phyloP scores from a whole-genome alignment of 306 rosid species.

The Gynostemma pentaphyllum region DNA sequence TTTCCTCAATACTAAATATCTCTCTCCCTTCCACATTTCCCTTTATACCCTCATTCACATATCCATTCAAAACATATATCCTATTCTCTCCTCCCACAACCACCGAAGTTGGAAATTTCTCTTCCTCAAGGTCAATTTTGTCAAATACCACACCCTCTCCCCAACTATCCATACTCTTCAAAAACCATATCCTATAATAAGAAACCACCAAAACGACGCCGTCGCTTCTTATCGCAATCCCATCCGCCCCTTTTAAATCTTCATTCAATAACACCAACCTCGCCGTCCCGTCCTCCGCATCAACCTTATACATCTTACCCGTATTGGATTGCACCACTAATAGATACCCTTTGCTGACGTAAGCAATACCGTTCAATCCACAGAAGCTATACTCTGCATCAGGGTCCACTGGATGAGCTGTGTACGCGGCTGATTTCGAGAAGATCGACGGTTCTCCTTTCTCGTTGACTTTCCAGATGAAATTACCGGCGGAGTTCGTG shows the following conservation, averaged over 20 bases:
- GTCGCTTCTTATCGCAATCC: constrained; percentile 37
- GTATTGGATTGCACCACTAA: constrained; percentile 69
- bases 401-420: constrained; percentile 24
- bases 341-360: constrained; percentile 60
- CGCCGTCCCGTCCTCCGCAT: constrained; percentile 45
- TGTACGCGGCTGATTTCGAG: constrained; percentile 42
- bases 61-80: constrained; percentile 54
- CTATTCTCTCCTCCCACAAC: constrained; percentile 32
- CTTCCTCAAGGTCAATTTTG: constrained; percentile 41
- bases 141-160: constrained; percentile 43
- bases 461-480: constrained; percentile 62
- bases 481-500: constrained; percentile 51
- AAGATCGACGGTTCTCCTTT: constrained; percentile 49
- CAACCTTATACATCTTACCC: constrained; percentile 72
- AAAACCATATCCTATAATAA: constrained; percentile 31
- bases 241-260: constrained; percentile 44
- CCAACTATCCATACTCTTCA: constrained; percentile 67
- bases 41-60: constrained; percentile 28
- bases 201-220: constrained; percentile 75
- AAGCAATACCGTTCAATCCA: constrained; percentile 66
- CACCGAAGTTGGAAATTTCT: constrained; percentile 52
- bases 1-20: constrained; percentile 48
- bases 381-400: constrained; percentile 19
- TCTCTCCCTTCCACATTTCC: constrained; percentile 33
- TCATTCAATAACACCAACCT: constrained; percentile 33